Evolutionary conservation across 306 rosid species (phyloP), one percentile per base, ranked within the genome.

Genomic region (Quercus alba): DNA sequence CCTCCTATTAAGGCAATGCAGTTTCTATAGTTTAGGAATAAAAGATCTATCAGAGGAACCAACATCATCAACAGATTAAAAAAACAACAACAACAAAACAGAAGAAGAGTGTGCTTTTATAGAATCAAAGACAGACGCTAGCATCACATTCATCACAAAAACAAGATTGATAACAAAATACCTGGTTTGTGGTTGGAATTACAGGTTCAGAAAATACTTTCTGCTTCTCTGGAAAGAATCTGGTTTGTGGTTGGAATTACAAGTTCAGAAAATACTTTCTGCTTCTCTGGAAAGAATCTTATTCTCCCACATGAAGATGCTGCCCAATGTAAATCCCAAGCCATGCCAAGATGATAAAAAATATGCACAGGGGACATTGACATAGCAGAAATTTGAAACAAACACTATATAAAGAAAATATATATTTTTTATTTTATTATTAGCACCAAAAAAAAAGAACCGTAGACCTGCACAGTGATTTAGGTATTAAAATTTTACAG

Each of bases 301-400:
- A 76, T 54, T 64, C 82, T 79, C 41, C 78, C 87, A 77, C 63
- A 75, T 66, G 74, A 74, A 84, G 79, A 74, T 58, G 82, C 75
- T 57, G 85, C 80, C 98, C 97, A 94, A 73, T 92, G 94, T 81
- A 94, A 81, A 83, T 90, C 91, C 98, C 98, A 92, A 62, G 97
- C 92, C 87, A 85, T 81, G 72, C 94, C 94, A 73, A 94, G 90
- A 90, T 94, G 98, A 86, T 88, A 81, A 84, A 92, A 90, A 80
- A 94, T 89, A 97, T 94, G 87, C 75, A 17, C 57, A 41, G 71
- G 74, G 49, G 17, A 13, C 68, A 72, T 72, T 49, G 49, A 73
- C 70, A 74, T 21, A 72, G 25, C 71, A 83, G 72, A 85, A 71
- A 54, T 33, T 33, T 51, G 18, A 59, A 72, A 81, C 20, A 1